Base-by-base conservation (phyloP, 2,329 filamentous ascomycete genomes). In the Epichloe bromicola region DNA sequence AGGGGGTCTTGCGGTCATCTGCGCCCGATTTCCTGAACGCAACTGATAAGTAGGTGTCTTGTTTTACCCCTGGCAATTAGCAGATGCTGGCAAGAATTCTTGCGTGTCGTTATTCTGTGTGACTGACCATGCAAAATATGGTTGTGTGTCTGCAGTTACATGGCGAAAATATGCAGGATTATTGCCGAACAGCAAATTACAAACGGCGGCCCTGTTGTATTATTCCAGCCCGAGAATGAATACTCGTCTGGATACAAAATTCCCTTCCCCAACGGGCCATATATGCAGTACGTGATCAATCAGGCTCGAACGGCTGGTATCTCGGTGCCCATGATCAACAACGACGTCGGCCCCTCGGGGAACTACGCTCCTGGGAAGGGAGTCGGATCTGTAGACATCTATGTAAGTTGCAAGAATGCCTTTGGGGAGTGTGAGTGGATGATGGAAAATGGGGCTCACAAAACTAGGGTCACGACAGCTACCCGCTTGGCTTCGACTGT, bases 171-270 rank as follows among this genome's bases (percentile, higher is more conserved):
- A 46, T 78, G 76, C 26, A 72, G 73, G 12, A 79, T 82, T 8
- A 83, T 94, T 56, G 84, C 86, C 4, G 78, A 81, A 50, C 81
- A 79, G 0, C 86, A 93, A 59, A 90, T 94, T 59, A 91, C 86
- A 1, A 86, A 90, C 49, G 87, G 85, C 0, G 88, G 88, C 0
- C 86, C 86, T 0, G 75, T 94, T 7, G 87, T 94, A 53, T 68
- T 91, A 1, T 75, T 85, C 41, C 88, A 94, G 63, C 83, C 85
- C 0, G 88, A 94, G 63, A 94, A 93, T 55, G 88, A 93, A 63
- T 90, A 91, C 61, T 81, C 76, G 1, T 65, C 70, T 17, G 72
- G 71, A 1, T 66, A 68, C 4, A 68, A 68, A 2, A 68, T 75
- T 3, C 64, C 67, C 0, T 86, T 84, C 56, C 83, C 83, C 0